A percentile compares a stretch with the other conserved stretches of the same genome.
Evolutionary conservation across 768 basidiomycete genomes (phyloP).

Genomic region (Pleurotus sapidus): DNA sequence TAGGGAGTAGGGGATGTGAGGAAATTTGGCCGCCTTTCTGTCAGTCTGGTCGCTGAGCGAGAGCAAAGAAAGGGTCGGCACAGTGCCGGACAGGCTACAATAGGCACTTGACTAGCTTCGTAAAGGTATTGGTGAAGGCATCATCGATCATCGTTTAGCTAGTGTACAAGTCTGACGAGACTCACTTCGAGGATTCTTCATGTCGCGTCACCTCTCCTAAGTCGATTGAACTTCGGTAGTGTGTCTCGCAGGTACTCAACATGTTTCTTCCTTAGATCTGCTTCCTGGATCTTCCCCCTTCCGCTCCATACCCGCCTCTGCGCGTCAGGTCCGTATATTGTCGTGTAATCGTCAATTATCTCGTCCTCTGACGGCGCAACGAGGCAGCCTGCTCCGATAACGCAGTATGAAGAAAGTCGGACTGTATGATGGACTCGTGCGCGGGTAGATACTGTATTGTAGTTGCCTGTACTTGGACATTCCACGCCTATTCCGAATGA

Average conservation of each 20-base stretch:
- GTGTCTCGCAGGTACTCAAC: slow-evolving; percentile 91
- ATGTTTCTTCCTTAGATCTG: slow-evolving; percentile 82
- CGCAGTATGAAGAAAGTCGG: slow-evolving; percentile 75
- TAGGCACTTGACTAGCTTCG: no score
- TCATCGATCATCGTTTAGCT: no score
- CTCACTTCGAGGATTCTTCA: slow-evolving; percentile 17
- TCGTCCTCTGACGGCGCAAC: slow-evolving; percentile 80
- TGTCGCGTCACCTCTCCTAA: slow-evolving; percentile 57
- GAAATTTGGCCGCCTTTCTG: no score
- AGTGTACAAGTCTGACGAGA: no score
- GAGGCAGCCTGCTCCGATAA: slow-evolving; percentile 77
- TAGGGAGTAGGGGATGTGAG: no score
- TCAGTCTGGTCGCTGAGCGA: no score
- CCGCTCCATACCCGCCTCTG: slow-evolving; percentile 85
- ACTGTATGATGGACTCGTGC: slow-evolving; percentile 84
- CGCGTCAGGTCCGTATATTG: slow-evolving; percentile 74
- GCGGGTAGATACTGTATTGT: slow-evolving; percentile 84
- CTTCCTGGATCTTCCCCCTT: slow-evolving; percentile 78
- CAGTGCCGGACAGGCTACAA: no score
- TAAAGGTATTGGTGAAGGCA: no score
- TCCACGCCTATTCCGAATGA: slow-evolving; percentile 67
- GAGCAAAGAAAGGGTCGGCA: no score
- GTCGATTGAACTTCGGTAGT: slow-evolving; percentile 83
- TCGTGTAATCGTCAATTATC: slow-evolving; percentile 76
- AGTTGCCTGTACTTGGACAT: slow-evolving; percentile 77